Conservation (phyloP, 2,329 filamentous ascomycete species). For the Fusarium neocosmosporiellum region DNA sequence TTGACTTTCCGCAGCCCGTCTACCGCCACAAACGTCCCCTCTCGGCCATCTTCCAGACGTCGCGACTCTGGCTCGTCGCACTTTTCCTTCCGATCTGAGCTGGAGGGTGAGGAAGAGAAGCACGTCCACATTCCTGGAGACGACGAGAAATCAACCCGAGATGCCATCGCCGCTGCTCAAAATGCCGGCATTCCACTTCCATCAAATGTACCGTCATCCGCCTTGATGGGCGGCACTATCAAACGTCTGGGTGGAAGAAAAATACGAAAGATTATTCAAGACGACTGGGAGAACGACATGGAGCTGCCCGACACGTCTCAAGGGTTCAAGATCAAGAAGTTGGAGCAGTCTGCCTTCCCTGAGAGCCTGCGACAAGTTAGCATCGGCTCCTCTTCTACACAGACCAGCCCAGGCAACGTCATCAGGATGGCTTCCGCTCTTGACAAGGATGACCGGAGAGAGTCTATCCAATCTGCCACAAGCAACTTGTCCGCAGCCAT, state of each 20-base stretch:
- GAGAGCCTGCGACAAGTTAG: constrained; percentile 76
- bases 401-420: constrained; percentile 62
- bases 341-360: constrained; percentile 71
- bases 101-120: constrained; percentile 88
- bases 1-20: constrained; percentile 67
- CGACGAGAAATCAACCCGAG: constrained; percentile 83
- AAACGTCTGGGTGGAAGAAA: constrained; percentile 85
- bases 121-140: constrained; percentile 87
- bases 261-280: constrained; percentile 77
- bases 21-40: constrained; percentile 55
- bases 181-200: constrained; percentile 93
- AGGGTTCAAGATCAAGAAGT: constrained; percentile 72
- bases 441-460: constrained; percentile 44
- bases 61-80: constrained; percentile 86
- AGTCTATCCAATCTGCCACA: constrained; percentile 47
- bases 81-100: constrained; percentile 83
- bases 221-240: constrained; percentile 91
- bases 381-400: constrained; percentile 57
- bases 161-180: constrained; percentile 88
- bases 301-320: constrained; percentile 72
- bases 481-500: constrained; percentile 58
- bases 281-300: constrained; percentile 85
- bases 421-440: constrained; percentile 43
- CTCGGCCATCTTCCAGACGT: constrained; percentile 57
- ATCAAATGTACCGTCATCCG: constrained; percentile 85